Base-by-base conservation (phyloP, 805 yeast species). In the Metschnikowia santaceciliae region DNA sequence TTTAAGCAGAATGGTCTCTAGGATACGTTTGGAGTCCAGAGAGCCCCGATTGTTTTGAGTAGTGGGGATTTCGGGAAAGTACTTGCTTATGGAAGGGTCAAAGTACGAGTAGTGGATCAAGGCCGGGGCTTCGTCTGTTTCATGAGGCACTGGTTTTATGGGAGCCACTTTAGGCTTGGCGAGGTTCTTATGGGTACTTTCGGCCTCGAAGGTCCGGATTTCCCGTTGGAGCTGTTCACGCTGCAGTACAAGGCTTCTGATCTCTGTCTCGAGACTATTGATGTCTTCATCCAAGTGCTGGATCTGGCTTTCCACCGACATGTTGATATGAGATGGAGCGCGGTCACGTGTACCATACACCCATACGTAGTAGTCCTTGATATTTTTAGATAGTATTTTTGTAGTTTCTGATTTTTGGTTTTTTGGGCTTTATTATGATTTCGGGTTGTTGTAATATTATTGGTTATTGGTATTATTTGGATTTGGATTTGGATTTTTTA, bases 71-170 rank as follows among this genome's bases (percentile, higher is more conserved):
- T 32, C 46, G 2, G 50, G 34, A 41, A 58, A 58, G 52, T 56
- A 58, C 26, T 53, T 51, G 32, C 47, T 51, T 36, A 58, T 56
- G 20, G 58, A 49, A 10, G 47, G 57, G n/a, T 58, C 61, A 47
- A 58, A 58, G 47, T 51, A 53, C 14, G 56, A 49, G 43, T 54
- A 51, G 30, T 52, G 58, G 35, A 56, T 56, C 34, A 58, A 35
- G 3, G 58, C 53, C 5, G 60, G 60, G 6, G 50, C 54, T 22
- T 58, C 61, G 22, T 56, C 61, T 22, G 41, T 34, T 34, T 47
- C 42, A 8, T 30, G 30, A 3, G 39, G 26, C 10, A 20, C 37
- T 6, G 42, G 26, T 4, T 23, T 23, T 7, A 14, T 11, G 13
- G 48, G 30, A 11, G 55, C 47, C 14, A 42, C 30, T 26, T 10